Evolutionary conservation across 163 green algal species (phyloP), one percentile per base, ranked within the genome.

Genomic region (Volvox carteri): DNA sequence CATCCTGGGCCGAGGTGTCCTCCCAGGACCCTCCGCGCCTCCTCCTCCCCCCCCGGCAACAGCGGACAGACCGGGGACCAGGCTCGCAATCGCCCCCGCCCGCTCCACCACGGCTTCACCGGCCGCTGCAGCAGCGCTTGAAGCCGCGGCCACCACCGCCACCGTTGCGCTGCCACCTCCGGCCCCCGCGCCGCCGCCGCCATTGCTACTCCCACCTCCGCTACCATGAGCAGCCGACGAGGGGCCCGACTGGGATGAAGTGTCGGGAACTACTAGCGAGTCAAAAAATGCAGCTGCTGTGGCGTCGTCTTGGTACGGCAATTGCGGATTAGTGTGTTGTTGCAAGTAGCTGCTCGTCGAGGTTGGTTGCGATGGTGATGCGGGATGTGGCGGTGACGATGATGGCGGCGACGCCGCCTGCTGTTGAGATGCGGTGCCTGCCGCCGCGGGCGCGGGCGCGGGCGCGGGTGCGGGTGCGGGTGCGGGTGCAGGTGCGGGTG

Each of bases 21-120:
- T 33, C 33, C 23, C 28, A 14, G 41, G 41, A 30, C 35, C 72
- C 72, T 37, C 74, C 76, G 1, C 52, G 52, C 5, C 21, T 33
- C 58, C 77, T 52, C 77, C 52, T 11, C 72, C 75, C n/a, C 12
- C 42, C 44, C 21, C 75, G 52, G 35, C 54, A 35, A 41, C 77
- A 33, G 46, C 65, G 65, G 65, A 42, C 19, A 68, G 39, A 18
- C 41, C 78, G 21, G 56, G 30, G n/a, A 68, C 74, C 50, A 58
- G 39, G 33, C 37, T 52, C 25, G 52, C 88, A 1, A 60, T 62
- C 35, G 44, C 56, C 37, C 30, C 89, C 65, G 78, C 84, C 28
- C 80, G 83, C 52, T 65, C 84, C 35, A 54, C 62, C 44, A 87
- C 80, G 44, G 80, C 80, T 21, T 79, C 80, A 11, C 80, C n/a